Percentiles rank a stretch among this genome's conserved stretches.
Conservation (phyloP, 768 basidiomycete genomes). For the Tricholoma furcatifolium region DNA sequence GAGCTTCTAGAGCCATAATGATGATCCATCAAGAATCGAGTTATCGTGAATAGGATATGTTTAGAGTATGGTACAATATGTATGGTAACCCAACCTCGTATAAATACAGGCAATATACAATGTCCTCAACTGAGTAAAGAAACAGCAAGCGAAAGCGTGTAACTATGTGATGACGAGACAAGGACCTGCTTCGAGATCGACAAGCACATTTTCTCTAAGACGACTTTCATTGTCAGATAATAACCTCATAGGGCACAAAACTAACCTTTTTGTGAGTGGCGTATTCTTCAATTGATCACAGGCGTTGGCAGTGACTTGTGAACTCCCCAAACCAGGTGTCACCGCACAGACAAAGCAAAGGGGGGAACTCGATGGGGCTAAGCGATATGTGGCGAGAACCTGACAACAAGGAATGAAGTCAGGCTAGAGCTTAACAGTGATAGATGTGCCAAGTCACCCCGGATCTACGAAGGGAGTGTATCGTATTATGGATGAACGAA, state of each 20-base stretch:
- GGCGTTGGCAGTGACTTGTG: conserved; percentile 40
- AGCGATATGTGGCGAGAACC: conserved; percentile 62
- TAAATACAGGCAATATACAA: conserved; percentile 6
- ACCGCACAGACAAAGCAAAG: conserved; percentile 58
- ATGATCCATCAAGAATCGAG: no score
- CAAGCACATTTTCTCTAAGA: conserved; percentile 28
- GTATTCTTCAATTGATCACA: conserved; percentile 45
- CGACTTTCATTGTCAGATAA: neutral
- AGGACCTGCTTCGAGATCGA: conserved; percentile 49
- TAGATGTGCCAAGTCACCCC: conserved; percentile 45
- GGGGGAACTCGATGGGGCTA: conserved; percentile 60
- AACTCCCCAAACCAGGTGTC: conserved; percentile 40
- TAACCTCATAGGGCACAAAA: neutral
- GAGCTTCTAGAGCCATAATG: no score
- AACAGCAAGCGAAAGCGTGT: neutral
- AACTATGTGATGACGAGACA: conserved; percentile 56
- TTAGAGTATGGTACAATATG: conserved; percentile 5
- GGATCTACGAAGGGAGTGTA: conserved; percentile 56
- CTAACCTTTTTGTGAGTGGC: conserved; percentile 40
- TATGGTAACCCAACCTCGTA: conserved; percentile 4
- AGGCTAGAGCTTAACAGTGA: neutral
- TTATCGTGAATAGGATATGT: neutral
- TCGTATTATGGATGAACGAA: conserved; percentile 60
- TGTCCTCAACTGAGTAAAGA: neutral
- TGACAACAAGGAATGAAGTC: conserved; percentile 23